Evolutionary conservation across 257 asterid species (phyloP), one percentile per base, ranked within the genome.

Genomic region (Solanum virginianum): DNA sequence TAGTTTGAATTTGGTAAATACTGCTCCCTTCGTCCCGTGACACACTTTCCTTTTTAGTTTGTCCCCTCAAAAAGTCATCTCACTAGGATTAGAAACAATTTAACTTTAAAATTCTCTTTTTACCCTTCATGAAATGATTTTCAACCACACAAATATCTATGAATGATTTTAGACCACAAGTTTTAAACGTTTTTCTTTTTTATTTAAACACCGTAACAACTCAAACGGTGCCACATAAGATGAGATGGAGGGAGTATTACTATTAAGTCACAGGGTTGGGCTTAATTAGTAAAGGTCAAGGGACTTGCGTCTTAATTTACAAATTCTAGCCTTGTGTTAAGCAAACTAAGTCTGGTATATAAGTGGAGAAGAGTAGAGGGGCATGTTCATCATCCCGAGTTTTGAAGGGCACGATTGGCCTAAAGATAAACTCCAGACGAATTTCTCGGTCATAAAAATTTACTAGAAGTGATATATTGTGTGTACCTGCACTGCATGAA

Each of bases 401-500:
- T 22, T 62, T 0, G 5, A 53, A 53, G 16, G 17, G 17, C 14
- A 53, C 15, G 13, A 26, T 26, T 14, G 11, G 11, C n/a, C 43
- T 45, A 49, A 20, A 79, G 24, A 47, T 79, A 4, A 39, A 15
- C 60, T 51, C 43, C 10, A 77, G 1, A 22, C 2, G 18, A 47
- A 77, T 22, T 32, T 45, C 7, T 13, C 65, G 14, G 2, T 77
- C 82, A 77, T 77, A 32, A 51, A 12, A 32, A 66, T 29, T 14
- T 14, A 29, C 72, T 15, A 66, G 7, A 29, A 11, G 80, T 14
- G 15, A 75, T 49, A 75, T 49, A 75, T 49, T 8, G 4, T 0
- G 41, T 14, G 16, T 87, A 94, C 97, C 98, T 91, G 98, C 98
- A 87, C 98, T 92, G 89, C 98, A 95, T 80, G 98, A 95, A 83